Percentiles rank a stretch among this genome's conserved stretches.
Evolutionary conservation across 495 filamentous ascomycete species (phyloP).

Genomic region (Penicillium bialowiezense): DNA sequence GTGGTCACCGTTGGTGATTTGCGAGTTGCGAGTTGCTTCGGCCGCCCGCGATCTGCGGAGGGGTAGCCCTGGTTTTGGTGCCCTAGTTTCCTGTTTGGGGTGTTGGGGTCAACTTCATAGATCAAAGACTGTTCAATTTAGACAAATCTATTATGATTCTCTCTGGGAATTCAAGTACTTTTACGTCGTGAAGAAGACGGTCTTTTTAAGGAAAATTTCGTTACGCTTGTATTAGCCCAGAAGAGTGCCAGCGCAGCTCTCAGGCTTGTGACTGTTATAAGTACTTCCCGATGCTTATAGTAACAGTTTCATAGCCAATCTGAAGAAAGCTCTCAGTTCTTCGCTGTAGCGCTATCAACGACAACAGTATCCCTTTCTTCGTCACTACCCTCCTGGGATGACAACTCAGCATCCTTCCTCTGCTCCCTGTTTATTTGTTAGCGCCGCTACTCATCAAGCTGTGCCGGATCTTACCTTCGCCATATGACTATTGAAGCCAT

Average conservation of each 20-base stretch:
- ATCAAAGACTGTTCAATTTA: no score
- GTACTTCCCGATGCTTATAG: no score
- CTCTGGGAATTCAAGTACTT: no score
- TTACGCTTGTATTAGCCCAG: no score
- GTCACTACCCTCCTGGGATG: slow-evolving; percentile 10
- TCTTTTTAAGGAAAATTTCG: no score
- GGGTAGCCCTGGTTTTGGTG: slow-evolving; percentile 3
- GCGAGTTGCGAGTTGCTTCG: neutral
- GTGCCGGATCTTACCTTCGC: slow-evolving; percentile 24
- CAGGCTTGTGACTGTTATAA: no score
- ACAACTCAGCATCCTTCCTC: neutral
- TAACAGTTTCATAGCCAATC: no score
- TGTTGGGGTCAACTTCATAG: neutral
- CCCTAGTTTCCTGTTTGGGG: slow-evolving; percentile 1
- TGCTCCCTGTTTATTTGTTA: slow-evolving; percentile 12
- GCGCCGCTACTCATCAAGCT: neutral
- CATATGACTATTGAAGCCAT: slow-evolving; percentile 32
- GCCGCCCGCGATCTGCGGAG: no score
- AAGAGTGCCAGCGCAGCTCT: no score
- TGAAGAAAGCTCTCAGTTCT: neutral
- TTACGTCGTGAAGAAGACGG: no score
- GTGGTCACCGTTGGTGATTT: neutral
- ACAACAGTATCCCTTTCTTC: slow-evolving; percentile 12
- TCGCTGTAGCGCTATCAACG: neutral
- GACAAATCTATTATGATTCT: no score